Evolutionary conservation across 2,329 filamentous ascomycete species (phyloP).

Genomic region (Fusarium albosuccineum): DNA sequence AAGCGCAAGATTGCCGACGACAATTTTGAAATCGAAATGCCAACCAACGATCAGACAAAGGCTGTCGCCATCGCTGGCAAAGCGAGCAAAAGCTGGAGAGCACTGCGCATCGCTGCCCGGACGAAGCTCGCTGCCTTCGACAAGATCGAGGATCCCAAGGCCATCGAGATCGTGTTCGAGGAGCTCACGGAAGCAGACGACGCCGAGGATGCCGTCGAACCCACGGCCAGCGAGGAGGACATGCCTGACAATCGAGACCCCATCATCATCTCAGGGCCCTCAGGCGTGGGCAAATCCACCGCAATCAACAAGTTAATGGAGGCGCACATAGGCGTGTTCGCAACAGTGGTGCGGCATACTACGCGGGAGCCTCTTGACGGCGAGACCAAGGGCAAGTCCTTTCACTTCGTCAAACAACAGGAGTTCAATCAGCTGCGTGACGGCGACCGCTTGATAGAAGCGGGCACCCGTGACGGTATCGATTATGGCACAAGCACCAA

Average conservation of each 20-base stretch:
- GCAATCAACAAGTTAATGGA: conserved; percentile 74
- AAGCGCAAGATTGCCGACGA: conserved; percentile 80
- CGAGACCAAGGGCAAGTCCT: conserved; percentile 65
- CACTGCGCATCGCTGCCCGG: conserved; percentile 82
- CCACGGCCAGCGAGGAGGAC: conserved; percentile 49
- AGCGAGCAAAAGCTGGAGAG: conserved; percentile 91
- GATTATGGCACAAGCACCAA: conserved; percentile 70
- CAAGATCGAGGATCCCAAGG: conserved; percentile 86
- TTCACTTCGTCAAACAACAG: conserved; percentile 68
- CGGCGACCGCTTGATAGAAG: conserved; percentile 71
- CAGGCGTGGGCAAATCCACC: conserved; percentile 72
- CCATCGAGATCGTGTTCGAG: conserved; percentile 70
- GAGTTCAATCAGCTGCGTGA: conserved; percentile 71
- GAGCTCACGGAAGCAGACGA: conserved; percentile 58
- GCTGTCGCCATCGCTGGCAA: conserved; percentile 75
- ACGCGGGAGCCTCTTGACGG: conserved; percentile 63
- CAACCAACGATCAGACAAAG: conserved; percentile 71
- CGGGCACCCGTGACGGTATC: conserved; percentile 61
- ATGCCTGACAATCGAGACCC: conserved; percentile 64
- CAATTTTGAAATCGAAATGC: conserved; percentile 89
- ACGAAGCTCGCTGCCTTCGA: conserved; percentile 84
- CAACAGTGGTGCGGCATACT: conserved; percentile 67
- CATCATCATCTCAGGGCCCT: conserved; percentile 77
- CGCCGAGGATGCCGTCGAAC: conserved; percentile 51
- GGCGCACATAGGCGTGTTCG: conserved; percentile 75